phyloP scores from a whole-genome alignment of 2,329 filamentous ascomycete species.

The Emericellopsis cladophorae region DNA sequence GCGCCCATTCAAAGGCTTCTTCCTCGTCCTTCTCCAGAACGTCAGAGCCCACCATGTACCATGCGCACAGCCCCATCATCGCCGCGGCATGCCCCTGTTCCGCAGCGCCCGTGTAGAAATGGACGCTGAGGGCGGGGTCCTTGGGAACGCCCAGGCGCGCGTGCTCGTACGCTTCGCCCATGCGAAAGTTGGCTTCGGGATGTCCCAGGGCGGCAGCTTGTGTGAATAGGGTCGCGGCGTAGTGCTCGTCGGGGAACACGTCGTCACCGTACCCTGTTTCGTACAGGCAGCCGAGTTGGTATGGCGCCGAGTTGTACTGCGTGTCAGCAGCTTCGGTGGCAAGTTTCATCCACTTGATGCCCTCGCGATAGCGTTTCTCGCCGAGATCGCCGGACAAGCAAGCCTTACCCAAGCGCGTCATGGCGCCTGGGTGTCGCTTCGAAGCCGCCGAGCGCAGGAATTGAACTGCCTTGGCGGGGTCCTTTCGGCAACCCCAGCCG shows the following conservation, averaged over 20 bases:
- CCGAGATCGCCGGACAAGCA: conserved; percentile 86
- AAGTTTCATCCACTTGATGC: conserved; percentile 91
- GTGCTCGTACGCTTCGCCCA: conserved; percentile 97
- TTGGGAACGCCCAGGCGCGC: conserved; percentile 76
- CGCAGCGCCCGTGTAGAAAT: conserved; percentile 92
- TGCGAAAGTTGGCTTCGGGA: conserved; percentile 68
- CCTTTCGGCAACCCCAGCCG: conserved; percentile 88
- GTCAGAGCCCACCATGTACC: conserved; percentile 94
- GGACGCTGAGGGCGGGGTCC: conserved; percentile 85
- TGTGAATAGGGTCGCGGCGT: conserved; percentile 88
- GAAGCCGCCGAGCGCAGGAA: conserved; percentile 84
- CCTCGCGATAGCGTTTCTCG: conserved; percentile 75
- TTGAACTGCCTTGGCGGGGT: conserved; percentile 83
- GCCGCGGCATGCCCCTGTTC: conserved; percentile 71
- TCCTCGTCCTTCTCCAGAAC: conserved; percentile 89
- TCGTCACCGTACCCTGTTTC: conserved; percentile 91
- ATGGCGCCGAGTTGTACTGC: conserved; percentile 89
- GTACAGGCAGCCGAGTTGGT: conserved; percentile 78
- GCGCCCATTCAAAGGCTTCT: conserved; percentile 94
- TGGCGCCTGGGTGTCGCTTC: conserved; percentile 90
- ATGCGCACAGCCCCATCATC: conserved; percentile 98
- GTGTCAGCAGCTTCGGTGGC: conserved; percentile 78
- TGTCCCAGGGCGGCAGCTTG: conserved; percentile 89
- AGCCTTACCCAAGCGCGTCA: conserved; percentile 82
- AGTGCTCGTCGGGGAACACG: conserved; percentile 79